Evolutionary conservation across 805 yeast species (phyloP).

Genomic region (Komagataella phaffii): DNA sequence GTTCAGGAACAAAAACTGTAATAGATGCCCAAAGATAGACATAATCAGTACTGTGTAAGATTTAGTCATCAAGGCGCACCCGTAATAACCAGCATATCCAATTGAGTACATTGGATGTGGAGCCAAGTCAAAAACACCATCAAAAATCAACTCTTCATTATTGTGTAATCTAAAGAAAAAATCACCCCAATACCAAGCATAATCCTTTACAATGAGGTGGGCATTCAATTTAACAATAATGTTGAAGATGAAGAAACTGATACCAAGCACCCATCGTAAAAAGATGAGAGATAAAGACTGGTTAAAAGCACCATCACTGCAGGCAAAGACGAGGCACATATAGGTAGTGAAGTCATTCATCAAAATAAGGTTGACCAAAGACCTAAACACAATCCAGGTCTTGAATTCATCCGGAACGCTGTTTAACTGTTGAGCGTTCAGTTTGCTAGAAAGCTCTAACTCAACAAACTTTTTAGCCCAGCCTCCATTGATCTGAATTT

Average conservation of each 20-base stretch:
- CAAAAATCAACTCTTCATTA: conserved; percentile 59
- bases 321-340: conserved; percentile 40
- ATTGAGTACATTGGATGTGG: conserved; percentile 92
- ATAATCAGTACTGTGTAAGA: conserved; percentile 57
- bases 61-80: conserved; percentile 65
- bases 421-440: conserved; percentile 6
- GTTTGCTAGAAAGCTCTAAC: conserved; percentile 21
- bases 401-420: conserved; percentile 58
- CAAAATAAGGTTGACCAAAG: conserved; percentile 65
- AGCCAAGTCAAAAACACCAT: conserved; percentile 80
- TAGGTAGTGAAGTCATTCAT: conserved; percentile 79
- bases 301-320: conserved; percentile 22
- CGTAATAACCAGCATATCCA: conserved; percentile 81
- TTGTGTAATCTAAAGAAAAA: conserved; percentile 68
- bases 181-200: conserved; percentile 95
- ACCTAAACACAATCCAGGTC: conserved; percentile 72
- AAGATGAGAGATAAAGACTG: conserved; percentile 30
- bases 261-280: conserved; percentile 46
- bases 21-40: conserved; percentile 62
- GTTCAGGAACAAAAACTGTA: conserved; percentile 64
- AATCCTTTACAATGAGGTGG: conserved; percentile 77
- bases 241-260: conserved; percentile 51
- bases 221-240: conserved; percentile 82
- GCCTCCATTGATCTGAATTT: conserved; percentile 13
- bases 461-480: conserved; percentile 26